phyloP scores from a whole-genome alignment of 1,284 basidiomycete genomes.

The Ganoderma lingzhi region DNA sequence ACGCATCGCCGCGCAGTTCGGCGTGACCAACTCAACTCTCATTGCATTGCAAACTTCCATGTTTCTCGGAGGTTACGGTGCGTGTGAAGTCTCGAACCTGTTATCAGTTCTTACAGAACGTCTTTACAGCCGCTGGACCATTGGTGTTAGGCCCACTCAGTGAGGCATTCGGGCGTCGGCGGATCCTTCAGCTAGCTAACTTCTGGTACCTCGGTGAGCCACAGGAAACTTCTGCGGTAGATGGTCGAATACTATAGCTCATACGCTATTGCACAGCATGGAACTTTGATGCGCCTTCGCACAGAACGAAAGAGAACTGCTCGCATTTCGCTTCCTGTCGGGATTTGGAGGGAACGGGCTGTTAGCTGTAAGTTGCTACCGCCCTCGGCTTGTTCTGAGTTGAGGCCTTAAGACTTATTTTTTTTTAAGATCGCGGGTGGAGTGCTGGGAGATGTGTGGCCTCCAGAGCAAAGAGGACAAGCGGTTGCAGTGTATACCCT shows the following conservation, averaged over 20 bases:
- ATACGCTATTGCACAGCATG: conserved; percentile 50
- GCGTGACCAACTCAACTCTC: conserved; percentile 58
- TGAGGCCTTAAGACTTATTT: background rate
- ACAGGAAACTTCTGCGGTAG: background rate
- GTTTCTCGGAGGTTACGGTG: conserved; percentile 74
- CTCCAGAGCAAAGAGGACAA: conserved; percentile 52
- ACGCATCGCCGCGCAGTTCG: conserved; percentile 61
- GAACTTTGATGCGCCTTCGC: conserved; percentile 76
- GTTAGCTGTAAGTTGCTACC: conserved; percentile 51
- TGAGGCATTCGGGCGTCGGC: conserved; percentile 54
- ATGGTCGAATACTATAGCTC: background rate
- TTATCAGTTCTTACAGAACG: background rate
- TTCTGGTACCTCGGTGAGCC: conserved; percentile 63
- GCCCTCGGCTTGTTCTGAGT: background rate
- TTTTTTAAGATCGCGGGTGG: conserved; percentile 50
- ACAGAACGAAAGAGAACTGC: conserved; percentile 60
- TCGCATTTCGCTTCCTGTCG: conserved; percentile 71
- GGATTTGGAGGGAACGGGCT: conserved; percentile 72
- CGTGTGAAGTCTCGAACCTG: background rate
- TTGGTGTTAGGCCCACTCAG: conserved; percentile 64
- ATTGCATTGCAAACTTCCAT: conserved; percentile 70
- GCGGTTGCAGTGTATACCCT: conserved; percentile 58
- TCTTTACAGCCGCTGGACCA: conserved; percentile 53
- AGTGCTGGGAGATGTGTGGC: conserved; percentile 59
- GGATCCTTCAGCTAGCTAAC: conserved; percentile 59